Evolutionary conservation across 2,329 filamentous ascomycete genomes (phyloP).

Genomic region (Aulographum hederae): DNA sequence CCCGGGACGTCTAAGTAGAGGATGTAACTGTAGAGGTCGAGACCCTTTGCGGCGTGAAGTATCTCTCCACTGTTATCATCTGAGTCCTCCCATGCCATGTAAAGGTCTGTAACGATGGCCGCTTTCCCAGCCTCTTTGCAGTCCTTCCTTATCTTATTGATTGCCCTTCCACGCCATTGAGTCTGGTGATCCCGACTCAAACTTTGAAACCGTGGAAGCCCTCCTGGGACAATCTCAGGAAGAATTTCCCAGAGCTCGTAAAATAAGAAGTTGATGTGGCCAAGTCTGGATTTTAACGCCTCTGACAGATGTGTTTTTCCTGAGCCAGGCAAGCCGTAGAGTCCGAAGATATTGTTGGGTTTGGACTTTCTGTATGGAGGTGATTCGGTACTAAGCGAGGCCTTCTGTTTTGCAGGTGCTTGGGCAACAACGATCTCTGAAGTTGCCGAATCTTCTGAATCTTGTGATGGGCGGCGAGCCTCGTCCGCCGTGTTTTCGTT

Average conservation of each 20-base stretch:
- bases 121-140: slow-evolving; percentile 15
- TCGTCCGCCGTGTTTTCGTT: no score
- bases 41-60: slow-evolving; percentile 27
- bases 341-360: no score
- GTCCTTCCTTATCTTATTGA: slow-evolving; percentile 22
- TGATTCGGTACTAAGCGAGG: no score
- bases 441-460: no score
- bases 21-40: slow-evolving; percentile 35
- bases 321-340: not conserved
- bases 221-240: slow-evolving; percentile 22
- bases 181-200: slow-evolving; percentile 19
- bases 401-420: no score
- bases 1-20: slow-evolving; percentile 32
- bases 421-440: no score
- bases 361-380: no score
- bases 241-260: slow-evolving; percentile 36
- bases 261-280: slow-evolving; percentile 21
- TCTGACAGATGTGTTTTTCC: not conserved
- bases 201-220: slow-evolving; percentile 28
- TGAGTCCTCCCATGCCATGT: slow-evolving; percentile 32
- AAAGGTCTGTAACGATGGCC: slow-evolving; percentile 37
- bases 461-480: no score
- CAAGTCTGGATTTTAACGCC: slow-evolving; percentile 10
- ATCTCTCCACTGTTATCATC: slow-evolving; percentile 11
- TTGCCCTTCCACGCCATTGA: slow-evolving; percentile 24